phyloP scores from a whole-genome alignment of 2,329 filamentous ascomycete species.

The Exophiala bonariae region DNA sequence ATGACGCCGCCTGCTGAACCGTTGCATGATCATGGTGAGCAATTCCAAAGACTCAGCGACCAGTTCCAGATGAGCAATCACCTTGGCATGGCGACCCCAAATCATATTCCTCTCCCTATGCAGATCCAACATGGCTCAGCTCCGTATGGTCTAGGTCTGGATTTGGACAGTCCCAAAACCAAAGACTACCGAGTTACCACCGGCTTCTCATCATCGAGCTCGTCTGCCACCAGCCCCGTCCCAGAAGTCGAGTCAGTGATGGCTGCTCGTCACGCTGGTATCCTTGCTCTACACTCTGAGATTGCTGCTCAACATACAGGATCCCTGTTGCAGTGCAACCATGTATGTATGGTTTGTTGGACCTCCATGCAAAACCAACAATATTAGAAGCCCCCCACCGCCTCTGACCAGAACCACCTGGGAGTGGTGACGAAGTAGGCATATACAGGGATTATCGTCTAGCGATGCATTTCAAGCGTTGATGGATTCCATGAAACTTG shows the following conservation, averaged over 20 bases:
- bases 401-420: too few species aligned
- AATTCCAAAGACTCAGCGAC: slow-evolving; percentile 23
- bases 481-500: too few species aligned
- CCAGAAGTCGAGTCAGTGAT: not conserved
- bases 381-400: too few species aligned
- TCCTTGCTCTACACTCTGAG: slow-evolving; percentile 47
- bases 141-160: slow-evolving; percentile 17
- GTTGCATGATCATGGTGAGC: slow-evolving; percentile 16
- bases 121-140: slow-evolving; percentile 21
- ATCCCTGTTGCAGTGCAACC: slow-evolving; percentile 54
- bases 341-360: too few species aligned
- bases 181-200: slow-evolving; percentile 17
- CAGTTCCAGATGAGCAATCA: slow-evolving; percentile 23
- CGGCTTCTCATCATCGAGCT: slow-evolving; percentile 24
- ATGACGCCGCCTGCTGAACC: slow-evolving; percentile 23
- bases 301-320: slow-evolving; percentile 53
- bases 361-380: too few species aligned
- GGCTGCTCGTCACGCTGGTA: too few species aligned
- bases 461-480: too few species aligned
- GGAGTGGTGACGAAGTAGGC: too few species aligned
- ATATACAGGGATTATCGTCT: too few species aligned
- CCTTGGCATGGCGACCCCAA: slow-evolving; percentile 22
- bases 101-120: slow-evolving; percentile 20
- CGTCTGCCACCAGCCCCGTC: slow-evolving; percentile 10
- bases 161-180: slow-evolving; percentile 22